These are phyloP conservation scores for Cryptococcus sp. DNA, from an alignment of 1,284 basidiomycete genomes.

Conservation along the genomic window DNA sequence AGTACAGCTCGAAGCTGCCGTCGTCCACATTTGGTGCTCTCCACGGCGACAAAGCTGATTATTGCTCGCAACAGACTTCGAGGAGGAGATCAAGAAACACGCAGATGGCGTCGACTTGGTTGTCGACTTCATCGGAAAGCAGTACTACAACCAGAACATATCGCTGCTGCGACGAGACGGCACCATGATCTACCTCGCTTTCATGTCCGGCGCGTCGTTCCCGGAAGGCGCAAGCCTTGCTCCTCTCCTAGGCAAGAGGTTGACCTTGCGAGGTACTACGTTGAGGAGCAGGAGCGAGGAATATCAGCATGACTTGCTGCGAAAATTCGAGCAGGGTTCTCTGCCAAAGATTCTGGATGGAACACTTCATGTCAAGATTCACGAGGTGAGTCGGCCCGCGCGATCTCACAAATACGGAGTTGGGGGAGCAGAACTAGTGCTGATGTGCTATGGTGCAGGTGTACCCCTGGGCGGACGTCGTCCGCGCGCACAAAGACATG, in stretches of 20 bases:
- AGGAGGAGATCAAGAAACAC: constrained; percentile 54
- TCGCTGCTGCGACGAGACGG: constrained; percentile 75
- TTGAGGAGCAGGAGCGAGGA: constrained; percentile 73
- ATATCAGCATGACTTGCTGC: constrained; percentile 79
- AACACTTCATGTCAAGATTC: constrained; percentile 70
- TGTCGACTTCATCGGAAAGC: constrained; percentile 70
- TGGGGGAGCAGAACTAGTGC: not conserved
- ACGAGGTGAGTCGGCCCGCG: constrained; percentile 59
- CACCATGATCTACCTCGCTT: constrained; percentile 60
- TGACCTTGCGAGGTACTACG: constrained; percentile 87
- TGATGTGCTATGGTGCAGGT: constrained; percentile 56
- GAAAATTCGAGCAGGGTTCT: constrained; percentile 63
- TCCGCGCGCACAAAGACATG: constrained; percentile 84
- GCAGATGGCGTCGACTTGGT: constrained; percentile 64
- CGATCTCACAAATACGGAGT: not conserved
- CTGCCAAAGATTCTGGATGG: constrained; percentile 66
- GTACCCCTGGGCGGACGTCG: constrained; percentile 80
- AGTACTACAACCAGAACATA: constrained; percentile 81
- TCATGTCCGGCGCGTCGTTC: constrained; percentile 64
- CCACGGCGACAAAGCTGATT: not conserved
- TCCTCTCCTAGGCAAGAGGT: constrained; percentile 74
- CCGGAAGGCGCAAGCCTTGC: constrained; percentile 63
- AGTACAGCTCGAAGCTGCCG: not conserved
- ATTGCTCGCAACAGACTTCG: constrained; percentile 49
- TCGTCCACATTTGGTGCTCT: not conserved